Conservation (phyloP, 371 early-diverging fungal species). For the Lichtheimia hyalospora region DNA sequence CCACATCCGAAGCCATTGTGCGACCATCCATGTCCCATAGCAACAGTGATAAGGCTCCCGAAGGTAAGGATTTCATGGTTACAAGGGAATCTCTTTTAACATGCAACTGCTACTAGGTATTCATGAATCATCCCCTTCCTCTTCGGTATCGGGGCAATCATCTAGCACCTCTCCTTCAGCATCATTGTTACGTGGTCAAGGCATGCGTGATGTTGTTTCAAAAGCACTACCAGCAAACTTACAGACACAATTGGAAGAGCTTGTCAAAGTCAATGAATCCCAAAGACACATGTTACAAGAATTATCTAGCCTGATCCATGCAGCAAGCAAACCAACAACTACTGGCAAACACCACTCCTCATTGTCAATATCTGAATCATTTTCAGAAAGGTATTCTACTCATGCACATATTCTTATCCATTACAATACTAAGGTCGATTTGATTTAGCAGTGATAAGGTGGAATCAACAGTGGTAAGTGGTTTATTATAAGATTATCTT, state of each 20-base stretch:
- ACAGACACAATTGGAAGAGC: constrained; percentile 28
- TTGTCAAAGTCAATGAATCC: constrained; percentile 28
- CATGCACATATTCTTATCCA: too few species aligned
- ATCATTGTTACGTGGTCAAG: constrained; percentile 29
- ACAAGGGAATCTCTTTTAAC: too few species aligned
- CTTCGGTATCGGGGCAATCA: constrained; percentile 2
- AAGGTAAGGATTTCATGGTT: background rate
- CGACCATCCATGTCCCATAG: background rate
- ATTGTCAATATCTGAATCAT: background rate
- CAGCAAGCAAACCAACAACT: background rate
- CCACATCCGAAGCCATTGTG: constrained; percentile 2
- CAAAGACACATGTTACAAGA: constrained; percentile 31
- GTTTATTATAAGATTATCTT: too few species aligned
- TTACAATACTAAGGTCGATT: too few species aligned
- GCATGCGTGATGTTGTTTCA: constrained; percentile 1
- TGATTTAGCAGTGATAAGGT: too few species aligned
- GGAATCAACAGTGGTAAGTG: too few species aligned
- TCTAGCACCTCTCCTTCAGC: constrained; percentile 17
- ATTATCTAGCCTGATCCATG: constrained; percentile 6
- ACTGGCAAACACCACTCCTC: too few species aligned
- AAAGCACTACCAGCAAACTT: constrained; percentile 7
- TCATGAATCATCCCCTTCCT: constrained; percentile 2
- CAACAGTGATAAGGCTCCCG: background rate
- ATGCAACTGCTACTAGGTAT: background rate
- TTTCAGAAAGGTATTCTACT: background rate